phyloP scores from a whole-genome alignment of 2,329 filamentous ascomycete species.

The Pseudohalonectria lignicola region DNA sequence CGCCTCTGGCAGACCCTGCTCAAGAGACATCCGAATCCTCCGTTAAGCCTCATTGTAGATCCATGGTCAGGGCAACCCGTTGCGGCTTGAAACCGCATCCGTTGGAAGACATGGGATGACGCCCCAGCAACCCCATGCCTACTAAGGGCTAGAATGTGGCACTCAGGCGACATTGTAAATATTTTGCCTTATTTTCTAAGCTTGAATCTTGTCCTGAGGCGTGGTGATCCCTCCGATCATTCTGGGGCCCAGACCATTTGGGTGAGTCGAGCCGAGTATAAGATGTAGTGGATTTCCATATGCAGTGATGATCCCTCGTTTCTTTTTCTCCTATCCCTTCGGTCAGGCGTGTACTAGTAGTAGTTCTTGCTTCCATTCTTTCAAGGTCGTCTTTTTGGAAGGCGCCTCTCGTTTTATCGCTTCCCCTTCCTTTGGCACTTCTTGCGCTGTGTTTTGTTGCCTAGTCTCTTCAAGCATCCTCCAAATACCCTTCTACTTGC shows the following conservation, averaged over 20 bases:
- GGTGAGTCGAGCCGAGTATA: neutral
- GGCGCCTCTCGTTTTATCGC: neutral
- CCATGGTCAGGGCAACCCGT: no score
- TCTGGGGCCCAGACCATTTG: neutral
- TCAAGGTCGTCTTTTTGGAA: conserved; percentile 1
- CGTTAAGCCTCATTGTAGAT: neutral
- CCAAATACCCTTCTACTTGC: neutral
- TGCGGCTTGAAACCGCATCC: neutral
- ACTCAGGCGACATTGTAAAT: no score
- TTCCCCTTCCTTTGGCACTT: neutral
- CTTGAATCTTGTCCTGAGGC: no score
- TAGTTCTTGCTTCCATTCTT: neutral
- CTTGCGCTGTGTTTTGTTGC: neutral
- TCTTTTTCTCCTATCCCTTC: neutral
- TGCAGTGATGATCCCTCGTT: neutral
- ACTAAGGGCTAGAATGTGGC: no score
- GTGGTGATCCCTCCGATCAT: neutral
- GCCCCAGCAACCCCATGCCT: no score
- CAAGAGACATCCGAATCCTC: neutral
- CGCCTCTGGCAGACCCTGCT: neutral
- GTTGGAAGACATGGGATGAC: neutral
- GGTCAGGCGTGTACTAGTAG: neutral
- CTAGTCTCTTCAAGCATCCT: neutral
- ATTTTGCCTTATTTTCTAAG: no score
- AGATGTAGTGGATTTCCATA: neutral